Evolutionary conservation across 2,329 filamentous ascomycete species (phyloP), one percentile per base, ranked within the genome.

Genomic region (Dactylella cylindrospora): DNA sequence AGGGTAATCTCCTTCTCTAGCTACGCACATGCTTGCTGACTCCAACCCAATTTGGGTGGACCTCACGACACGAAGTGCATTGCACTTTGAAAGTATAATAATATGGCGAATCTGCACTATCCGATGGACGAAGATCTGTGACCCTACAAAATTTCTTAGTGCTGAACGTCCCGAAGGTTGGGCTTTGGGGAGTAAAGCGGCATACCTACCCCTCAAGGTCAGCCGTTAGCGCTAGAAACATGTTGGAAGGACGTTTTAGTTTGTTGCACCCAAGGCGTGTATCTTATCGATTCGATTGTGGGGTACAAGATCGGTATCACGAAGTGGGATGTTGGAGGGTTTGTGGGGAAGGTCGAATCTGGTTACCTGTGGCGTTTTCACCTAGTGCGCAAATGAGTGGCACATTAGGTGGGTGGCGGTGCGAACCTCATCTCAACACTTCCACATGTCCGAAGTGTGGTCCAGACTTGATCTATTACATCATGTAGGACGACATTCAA

Each of bases 21-120:
- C 44, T 7, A 76, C 85, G 66, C 77, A 95, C 90, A 77, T 94
- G 95, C 65, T 91, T 86, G 75, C 81, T 95, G 66, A 97, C 82
- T 53, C 84, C 85, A 46, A 98, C 83, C 76, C 82, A 84, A 69
- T 96, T 98, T 8, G 86, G 80, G 72, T 98, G 90, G 1, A 80
- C 84, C 74, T 98, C 93, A 62, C 90, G 84, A 74, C 93, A 98
- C 50, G 90, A 95, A n/a, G 89, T 96, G 76, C 93, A 98, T 77
- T 96, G 88, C 28, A 98, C 91, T 72, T 87, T 93, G 81, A 98
- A 97, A 44, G 88, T 96, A 76, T 95, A 98, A 80, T 86, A 95
- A 77, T 96, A 98, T 3, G 90, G 88, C 59, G 80, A 81, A 13
- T 88, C 87, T 68, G 84, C 77, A 5, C 84, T 89, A 73, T 98